Evolutionary conservation across 2,329 filamentous ascomycete genomes (phyloP), one percentile per base, ranked within the genome.

Genomic region (Trichoderma sp.): DNA sequence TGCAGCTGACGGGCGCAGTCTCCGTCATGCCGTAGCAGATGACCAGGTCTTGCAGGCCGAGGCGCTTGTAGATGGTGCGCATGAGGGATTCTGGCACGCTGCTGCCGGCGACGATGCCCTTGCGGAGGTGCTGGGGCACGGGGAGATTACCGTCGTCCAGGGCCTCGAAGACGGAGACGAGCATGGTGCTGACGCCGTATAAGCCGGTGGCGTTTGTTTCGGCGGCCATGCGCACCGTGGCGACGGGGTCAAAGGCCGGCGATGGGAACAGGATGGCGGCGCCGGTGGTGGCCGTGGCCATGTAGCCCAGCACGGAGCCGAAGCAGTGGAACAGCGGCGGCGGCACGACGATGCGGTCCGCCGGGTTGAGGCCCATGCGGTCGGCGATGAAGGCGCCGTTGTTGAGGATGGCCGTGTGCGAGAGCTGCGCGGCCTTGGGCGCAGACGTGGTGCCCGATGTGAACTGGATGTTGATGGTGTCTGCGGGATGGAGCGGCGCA

Each of bases 1-100:
- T 97, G 71, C 87, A 87, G 82, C 87, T 84, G 74, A 92, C 91
- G 48, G 91, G 91, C 58, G 84, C 86, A 1, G 94, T 97, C 80
- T 97, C 94, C 1, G 94, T 97, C 93, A 97, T 97, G 70, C 94
- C 94, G 78, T 97, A 98, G 82, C 94, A 97, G 71, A 97, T 97
- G 0, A 94, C 94, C 25, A 98, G 80, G 67, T 97, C 91, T 0
- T 85, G 87, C 19, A 98, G 81, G 58, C 95, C 95, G 9, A 98
- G 83, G 2, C 82, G 84, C 27, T 84, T 84, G 77, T 94, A 91
- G 7, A 98, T 80, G 69, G 87, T 88, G 19, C 85, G 84, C 92
- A 96, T 97, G 32, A 97, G 83, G 64, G 92, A 86, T 22, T 90
- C 87, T 0, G 95, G 94, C 2, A 98, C 90, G n/a, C 89, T 91